Evolutionary conservation across 345 rosid genomes (phyloP), one percentile per base, ranked within the genome.

Genomic region (Erysimum cheiranthoides): DNA sequence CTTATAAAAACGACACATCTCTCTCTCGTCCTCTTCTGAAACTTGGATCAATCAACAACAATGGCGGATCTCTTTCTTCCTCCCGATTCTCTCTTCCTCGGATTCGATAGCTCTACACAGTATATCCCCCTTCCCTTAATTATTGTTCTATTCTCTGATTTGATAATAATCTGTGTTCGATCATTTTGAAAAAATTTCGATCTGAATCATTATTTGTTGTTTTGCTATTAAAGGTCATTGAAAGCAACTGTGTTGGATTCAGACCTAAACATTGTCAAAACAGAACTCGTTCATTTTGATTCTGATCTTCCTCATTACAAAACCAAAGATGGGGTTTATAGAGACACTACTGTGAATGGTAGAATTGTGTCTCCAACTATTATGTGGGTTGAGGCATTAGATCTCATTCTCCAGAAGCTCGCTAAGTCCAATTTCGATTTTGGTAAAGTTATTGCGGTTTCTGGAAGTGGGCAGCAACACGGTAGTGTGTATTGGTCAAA

Each of bases 321-420:
- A 76, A 91, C 98, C 73, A 85, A 87, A 74, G 97, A 86, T 68
- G 99, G 97, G 31, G 92, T 92, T 68, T 84, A 81, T 69, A 79
- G 99, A 61, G 99, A 95, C 75, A 70, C 89, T 1, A 73, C 85
- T 4, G 83, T 70, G 31, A 85, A 71, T 27, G 96, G 97, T 11
- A 86, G 87, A 79, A 92, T 95, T 53, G 96, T 90, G 65, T 92
- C 99, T 25, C 99, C 99, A 66, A 92, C 97, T n/a, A 68, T 90
- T 62, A 88, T 95, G 97, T 95, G 97, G 99, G 87, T 92, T 8
- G 98, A 95, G 72, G 97, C 99, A 78, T 80, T 92, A 53, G 99
- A 95, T 77, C 87, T 92, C 68, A 82, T 90, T 71, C 86, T 95
- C 61, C 77, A 85, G 36, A 89, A 82, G 72, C 90, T 95, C 27